Conservation (phyloP, 495 filamentous ascomycete genomes). For the Clohesyomyces aquaticus region DNA sequence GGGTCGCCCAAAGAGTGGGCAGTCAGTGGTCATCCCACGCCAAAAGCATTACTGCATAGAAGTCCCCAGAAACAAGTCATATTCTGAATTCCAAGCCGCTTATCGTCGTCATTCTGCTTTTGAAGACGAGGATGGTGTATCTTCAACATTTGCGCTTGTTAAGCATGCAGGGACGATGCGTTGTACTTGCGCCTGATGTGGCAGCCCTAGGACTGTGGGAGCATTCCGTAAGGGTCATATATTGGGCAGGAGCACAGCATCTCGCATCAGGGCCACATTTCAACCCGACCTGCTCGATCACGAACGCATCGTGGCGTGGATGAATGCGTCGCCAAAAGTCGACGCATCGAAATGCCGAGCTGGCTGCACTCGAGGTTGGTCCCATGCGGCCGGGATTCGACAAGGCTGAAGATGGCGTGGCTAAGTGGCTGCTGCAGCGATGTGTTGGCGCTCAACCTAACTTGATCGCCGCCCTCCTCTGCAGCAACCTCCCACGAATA, state of each 20-base stretch:
- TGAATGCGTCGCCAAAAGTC: neutral
- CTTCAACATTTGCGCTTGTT: conserved; percentile 24
- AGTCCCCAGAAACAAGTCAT: conserved; percentile 7
- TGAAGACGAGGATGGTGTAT: conserved; percentile 27
- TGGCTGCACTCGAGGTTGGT: neutral
- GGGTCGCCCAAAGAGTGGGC: conserved; percentile 2
- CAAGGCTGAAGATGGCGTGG: conserved; percentile 41
- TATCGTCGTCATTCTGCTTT: conserved; percentile 24
- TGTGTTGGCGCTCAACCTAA: conserved; percentile 39
- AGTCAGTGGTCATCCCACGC: conserved; percentile 14
- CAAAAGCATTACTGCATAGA: conserved; percentile 26
- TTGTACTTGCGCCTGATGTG: conserved; percentile 26
- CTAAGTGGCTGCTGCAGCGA: conserved; percentile 40
- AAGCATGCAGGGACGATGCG: conserved; percentile 30
- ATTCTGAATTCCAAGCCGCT: conserved; percentile 17
- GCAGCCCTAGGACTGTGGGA: conserved; percentile 9
- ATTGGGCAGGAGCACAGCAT: conserved; percentile 32
- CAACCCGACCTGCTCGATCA: conserved; percentile 11
- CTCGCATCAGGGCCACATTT: conserved; percentile 7
- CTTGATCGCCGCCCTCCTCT: conserved; percentile 22
- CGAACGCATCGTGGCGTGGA: conserved; percentile 15
- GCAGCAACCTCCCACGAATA: conserved; percentile 27
- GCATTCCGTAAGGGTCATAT: neutral
- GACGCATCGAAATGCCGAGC: neutral
- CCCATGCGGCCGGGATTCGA: conserved; percentile 21